Percentiles rank a stretch among this genome's conserved stretches.
phyloP scores from a whole-genome alignment of 352 stramenopile species.

The Phytophthora vignae region DNA sequence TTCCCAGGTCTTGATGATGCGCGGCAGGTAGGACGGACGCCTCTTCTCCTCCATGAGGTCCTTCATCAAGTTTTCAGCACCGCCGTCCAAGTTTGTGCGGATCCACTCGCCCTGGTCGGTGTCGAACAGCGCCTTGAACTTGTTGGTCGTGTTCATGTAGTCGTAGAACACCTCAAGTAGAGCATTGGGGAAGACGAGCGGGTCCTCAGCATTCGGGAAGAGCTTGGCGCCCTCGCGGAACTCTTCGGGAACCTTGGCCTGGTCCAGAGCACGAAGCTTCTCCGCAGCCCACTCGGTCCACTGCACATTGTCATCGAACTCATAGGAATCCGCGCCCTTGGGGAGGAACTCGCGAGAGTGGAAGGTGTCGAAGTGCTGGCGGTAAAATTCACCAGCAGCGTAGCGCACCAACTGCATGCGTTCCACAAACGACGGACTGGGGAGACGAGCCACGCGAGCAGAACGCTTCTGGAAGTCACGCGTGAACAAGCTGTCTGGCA shows the following conservation, averaged over 20 bases:
- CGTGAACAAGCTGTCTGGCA: slow-evolving; percentile 70
- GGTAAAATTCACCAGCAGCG: slow-evolving; percentile 83
- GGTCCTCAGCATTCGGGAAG: slow-evolving; percentile 66
- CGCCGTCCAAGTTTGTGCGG: slow-evolving; percentile 52
- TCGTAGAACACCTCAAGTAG: slow-evolving; percentile 71
- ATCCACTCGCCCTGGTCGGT: slow-evolving; percentile 68
- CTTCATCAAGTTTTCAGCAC: slow-evolving; percentile 50
- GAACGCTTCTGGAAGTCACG: slow-evolving; percentile 78
- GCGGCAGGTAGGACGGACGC: slow-evolving; percentile 63
- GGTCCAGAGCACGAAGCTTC: slow-evolving; percentile 53
- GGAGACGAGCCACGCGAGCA: slow-evolving; percentile 66
- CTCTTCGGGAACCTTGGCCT: slow-evolving; percentile 52
- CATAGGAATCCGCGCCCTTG: slow-evolving; percentile 44
- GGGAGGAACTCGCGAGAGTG: slow-evolving; percentile 77
- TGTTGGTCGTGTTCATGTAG: slow-evolving; percentile 59
- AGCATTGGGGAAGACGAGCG: slow-evolving; percentile 64
- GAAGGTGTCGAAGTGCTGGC: slow-evolving; percentile 87
- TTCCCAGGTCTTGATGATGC: slow-evolving; percentile 72
- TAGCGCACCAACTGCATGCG: slow-evolving; percentile 84
- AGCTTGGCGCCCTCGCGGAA: slow-evolving; percentile 68
- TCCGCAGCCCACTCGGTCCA: slow-evolving; percentile 74
- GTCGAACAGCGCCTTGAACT: slow-evolving; percentile 69
- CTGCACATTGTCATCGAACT: slow-evolving; percentile 66
- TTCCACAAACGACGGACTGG: slow-evolving; percentile 74
- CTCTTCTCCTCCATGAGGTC: slow-evolving; percentile 40